Evolutionary conservation across 2,329 filamentous ascomycete genomes (phyloP).

Genomic region (Cadophora luteo-olivacea): DNA sequence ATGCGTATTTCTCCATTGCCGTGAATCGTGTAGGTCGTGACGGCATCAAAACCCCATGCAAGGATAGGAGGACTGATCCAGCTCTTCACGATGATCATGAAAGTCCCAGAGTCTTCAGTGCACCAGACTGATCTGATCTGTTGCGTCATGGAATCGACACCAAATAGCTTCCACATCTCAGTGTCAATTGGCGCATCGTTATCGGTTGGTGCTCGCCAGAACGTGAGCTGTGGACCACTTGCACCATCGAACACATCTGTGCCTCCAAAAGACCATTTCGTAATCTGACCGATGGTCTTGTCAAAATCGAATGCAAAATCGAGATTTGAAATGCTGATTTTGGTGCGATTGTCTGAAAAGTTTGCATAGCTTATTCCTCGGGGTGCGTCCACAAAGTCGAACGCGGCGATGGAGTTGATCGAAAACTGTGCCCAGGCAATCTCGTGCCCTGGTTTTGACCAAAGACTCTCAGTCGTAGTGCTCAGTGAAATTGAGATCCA

Average conservation of each 20-base stretch:
- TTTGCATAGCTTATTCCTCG: slow-evolving; percentile 32
- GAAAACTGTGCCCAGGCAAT: slow-evolving; percentile 61
- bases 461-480: slow-evolving; percentile 52
- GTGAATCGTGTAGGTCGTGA: slow-evolving; percentile 59
- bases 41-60: slow-evolving; percentile 61
- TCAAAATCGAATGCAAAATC: slow-evolving; percentile 26
- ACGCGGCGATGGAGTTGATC: slow-evolving; percentile 40
- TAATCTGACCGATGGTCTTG: slow-evolving; percentile 17
- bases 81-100: slow-evolving; percentile 52
- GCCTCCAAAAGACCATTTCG: slow-evolving; percentile 24
- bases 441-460: slow-evolving; percentile 60
- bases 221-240: slow-evolving; percentile 53
- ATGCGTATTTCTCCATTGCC: slow-evolving; percentile 54
- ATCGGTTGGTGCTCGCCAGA: slow-evolving; percentile 71
- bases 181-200: slow-evolving; percentile 64
- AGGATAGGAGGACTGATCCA: slow-evolving; percentile 65
- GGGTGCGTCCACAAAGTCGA: slow-evolving; percentile 33
- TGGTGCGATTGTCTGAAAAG: slow-evolving; percentile 21
- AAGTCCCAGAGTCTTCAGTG: slow-evolving; percentile 35
- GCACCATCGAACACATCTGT: slow-evolving; percentile 38
- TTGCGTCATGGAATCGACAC: slow-evolving; percentile 54
- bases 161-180: slow-evolving; percentile 63
- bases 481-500: slow-evolving; percentile 44
- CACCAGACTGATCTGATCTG: slow-evolving; percentile 53
- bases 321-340: slow-evolving; percentile 12